phyloP scores from a whole-genome alignment of 495 filamentous ascomycete genomes.

The Pyrenula aspistea region DNA sequence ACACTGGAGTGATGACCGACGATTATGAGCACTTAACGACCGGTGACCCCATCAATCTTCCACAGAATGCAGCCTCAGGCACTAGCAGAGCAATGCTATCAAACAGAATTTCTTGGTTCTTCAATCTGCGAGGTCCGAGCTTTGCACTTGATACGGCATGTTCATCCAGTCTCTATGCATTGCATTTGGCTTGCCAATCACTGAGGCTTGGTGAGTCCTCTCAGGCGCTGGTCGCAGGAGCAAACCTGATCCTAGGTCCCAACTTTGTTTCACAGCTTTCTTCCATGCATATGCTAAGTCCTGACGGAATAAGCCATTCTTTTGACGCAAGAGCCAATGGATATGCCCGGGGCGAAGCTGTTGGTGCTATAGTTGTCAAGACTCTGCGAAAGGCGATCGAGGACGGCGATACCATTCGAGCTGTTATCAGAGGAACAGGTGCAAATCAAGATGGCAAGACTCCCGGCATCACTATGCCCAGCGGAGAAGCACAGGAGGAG shows the following conservation, averaged over 20 bases:
- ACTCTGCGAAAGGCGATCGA: constrained; percentile 20
- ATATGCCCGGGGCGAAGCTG: constrained; percentile 32
- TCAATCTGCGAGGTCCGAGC: neutral
- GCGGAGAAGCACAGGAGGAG: neutral
- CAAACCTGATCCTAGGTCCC: constrained; percentile 6
- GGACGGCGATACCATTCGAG: constrained; percentile 32
- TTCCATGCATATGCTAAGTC: constrained; percentile 13
- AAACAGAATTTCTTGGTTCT: constrained; percentile 6
- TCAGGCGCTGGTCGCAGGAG: neutral
- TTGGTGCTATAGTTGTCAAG: constrained; percentile 28
- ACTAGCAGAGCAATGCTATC: constrained; percentile 27
- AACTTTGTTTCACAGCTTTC: constrained; percentile 2
- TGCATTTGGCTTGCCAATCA: constrained; percentile 30
- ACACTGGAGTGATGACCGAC: constrained; percentile 27
- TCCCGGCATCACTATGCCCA: constrained; percentile 4
- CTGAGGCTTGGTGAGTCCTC: constrained; percentile 26
- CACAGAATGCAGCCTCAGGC: constrained; percentile 26
- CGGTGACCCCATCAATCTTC: constrained; percentile 15
- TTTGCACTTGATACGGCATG: constrained; percentile 30
- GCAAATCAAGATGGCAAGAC: constrained; percentile 24
- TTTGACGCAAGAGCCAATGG: constrained; percentile 43
- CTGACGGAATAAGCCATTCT: constrained; percentile 30
- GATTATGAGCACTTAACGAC: neutral
- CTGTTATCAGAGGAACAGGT: constrained; percentile 22
- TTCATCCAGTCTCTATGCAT: constrained; percentile 25